Conservation (phyloP, 2,329 filamentous ascomycete genomes). For the Penicillium olsonii region DNA sequence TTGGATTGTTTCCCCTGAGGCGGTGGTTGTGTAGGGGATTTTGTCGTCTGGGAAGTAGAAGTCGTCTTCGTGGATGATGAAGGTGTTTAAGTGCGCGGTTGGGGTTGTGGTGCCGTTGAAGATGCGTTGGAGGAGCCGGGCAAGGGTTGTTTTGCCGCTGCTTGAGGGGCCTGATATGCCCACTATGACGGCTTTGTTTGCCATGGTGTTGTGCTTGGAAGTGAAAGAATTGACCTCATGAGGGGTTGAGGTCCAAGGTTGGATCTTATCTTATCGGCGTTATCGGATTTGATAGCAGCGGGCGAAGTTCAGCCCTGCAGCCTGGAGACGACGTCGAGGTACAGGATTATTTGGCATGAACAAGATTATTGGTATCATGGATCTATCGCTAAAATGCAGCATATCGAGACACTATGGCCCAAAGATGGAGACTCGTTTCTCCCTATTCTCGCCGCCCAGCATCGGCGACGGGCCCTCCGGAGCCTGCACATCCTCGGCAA, state of each 20-base stretch:
- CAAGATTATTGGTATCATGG: no score
- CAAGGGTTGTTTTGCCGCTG: conserved; percentile 92
- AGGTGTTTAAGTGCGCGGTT: conserved; percentile 41
- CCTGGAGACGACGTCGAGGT: no score
- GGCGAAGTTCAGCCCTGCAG: no score
- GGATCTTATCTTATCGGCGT: background rate
- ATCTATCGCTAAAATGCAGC: background rate
- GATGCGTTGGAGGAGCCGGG: conserved; percentile 77
- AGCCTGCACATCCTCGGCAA: background rate
- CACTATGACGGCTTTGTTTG: conserved; percentile 60
- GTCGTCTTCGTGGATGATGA: conserved; percentile 93
- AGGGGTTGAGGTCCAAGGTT: no score
- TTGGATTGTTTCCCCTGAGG: conserved; percentile 59
- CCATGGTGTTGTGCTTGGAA: conserved; percentile 7
- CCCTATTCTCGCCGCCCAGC: background rate
- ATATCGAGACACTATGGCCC: background rate
- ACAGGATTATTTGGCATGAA: no score
- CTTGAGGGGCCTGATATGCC: conserved; percentile 88
- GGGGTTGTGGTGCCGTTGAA: conserved; percentile 55
- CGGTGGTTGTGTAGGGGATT: conserved; percentile 50
- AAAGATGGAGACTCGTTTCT: background rate
- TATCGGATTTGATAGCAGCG: no score
- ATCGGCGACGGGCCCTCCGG: background rate
- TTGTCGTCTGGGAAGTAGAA: conserved; percentile 83
- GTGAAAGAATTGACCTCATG: conserved; percentile 3